Conservation (phyloP, 305 asterid species). For the Rubia occidens region DNA sequence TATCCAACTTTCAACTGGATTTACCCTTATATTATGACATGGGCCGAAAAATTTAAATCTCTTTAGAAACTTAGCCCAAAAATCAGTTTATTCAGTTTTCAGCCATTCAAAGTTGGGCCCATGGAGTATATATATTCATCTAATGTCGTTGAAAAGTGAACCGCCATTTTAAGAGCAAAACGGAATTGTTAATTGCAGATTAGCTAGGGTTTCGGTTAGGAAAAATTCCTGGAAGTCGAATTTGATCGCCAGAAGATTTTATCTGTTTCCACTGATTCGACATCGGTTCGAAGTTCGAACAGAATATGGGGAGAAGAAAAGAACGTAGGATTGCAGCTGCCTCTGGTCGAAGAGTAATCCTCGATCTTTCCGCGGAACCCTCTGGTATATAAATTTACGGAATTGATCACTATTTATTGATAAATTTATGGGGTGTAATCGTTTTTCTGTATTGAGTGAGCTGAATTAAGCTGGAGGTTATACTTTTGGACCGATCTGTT, state of each 20-base stretch:
- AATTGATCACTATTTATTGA: background rate
- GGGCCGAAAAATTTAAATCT: background rate
- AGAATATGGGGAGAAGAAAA: conserved; percentile 83
- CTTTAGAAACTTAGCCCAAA: background rate
- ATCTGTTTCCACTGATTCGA: background rate
- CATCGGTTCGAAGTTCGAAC: background rate
- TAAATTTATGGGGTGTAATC: background rate
- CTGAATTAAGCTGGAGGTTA: background rate
- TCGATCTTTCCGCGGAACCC: conserved; percentile 93
- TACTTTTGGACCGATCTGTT: background rate
- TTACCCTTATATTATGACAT: too few relatives aligned
- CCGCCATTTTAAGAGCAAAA: background rate
- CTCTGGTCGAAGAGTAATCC: conserved; percentile 78
- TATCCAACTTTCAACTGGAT: too few relatives aligned
- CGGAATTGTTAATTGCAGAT: background rate
- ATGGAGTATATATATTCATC: background rate
- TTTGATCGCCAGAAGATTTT: background rate
- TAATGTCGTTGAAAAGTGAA: background rate
- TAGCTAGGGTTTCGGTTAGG: background rate
- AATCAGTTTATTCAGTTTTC: background rate
- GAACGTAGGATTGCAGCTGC: conserved; percentile 83
- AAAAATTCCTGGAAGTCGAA: background rate
- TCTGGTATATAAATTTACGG: conserved; percentile 36
- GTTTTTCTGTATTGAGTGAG: background rate
- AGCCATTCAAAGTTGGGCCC: background rate